Percentiles rank a stretch among this genome's conserved stretches.
Conservation (phyloP, 768 basidiomycete genomes). For the Auriculariales sp. region DNA sequence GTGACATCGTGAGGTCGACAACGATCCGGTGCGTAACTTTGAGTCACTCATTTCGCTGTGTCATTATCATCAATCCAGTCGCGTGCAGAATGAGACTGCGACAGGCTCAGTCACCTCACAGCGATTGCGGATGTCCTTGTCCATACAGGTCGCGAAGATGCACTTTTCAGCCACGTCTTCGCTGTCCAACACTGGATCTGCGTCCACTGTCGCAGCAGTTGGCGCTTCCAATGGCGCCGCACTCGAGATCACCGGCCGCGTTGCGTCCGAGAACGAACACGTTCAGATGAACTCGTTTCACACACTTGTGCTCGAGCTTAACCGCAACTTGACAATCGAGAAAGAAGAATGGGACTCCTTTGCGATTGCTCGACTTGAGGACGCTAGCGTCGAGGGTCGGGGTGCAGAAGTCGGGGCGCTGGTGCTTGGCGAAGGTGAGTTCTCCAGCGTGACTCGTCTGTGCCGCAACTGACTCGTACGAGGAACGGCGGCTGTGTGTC, state of each 20-base stretch:
- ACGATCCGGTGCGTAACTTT: constrained; percentile 51
- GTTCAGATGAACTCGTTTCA: constrained; percentile 90
- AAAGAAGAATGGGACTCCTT: constrained; percentile 94
- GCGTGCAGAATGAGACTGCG: constrained; percentile 76
- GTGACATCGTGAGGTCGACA: constrained; percentile 73
- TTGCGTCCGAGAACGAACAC: constrained; percentile 72
- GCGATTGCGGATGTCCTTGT: constrained; percentile 73
- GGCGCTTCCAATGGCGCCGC: constrained; percentile 22
- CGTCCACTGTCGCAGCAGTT: constrained; percentile 26
- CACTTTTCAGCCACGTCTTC: constrained; percentile 51
- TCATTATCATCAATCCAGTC: constrained; percentile 25
- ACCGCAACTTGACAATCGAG: constrained; percentile 81
- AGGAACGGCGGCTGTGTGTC: constrained; percentile 83
- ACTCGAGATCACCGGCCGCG: constrained; percentile 77
- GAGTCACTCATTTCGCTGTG: background rate
- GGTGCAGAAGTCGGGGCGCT: constrained; percentile 95
- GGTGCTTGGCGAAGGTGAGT: constrained; percentile 78
- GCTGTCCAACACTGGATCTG: constrained; percentile 14
- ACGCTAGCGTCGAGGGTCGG: constrained; percentile 81
- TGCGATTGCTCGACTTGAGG: constrained; percentile 65
- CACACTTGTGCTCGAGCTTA: constrained; percentile 84
- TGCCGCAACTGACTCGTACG: background rate
- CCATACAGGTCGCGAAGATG: constrained; percentile 63
- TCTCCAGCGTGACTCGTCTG: background rate
- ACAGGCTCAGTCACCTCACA: constrained; percentile 93